Percentiles rank a stretch among this genome's conserved stretches.
Conservation (phyloP, 495 filamentous ascomycete species). For the Annulohypoxylon maeteangense region DNA sequence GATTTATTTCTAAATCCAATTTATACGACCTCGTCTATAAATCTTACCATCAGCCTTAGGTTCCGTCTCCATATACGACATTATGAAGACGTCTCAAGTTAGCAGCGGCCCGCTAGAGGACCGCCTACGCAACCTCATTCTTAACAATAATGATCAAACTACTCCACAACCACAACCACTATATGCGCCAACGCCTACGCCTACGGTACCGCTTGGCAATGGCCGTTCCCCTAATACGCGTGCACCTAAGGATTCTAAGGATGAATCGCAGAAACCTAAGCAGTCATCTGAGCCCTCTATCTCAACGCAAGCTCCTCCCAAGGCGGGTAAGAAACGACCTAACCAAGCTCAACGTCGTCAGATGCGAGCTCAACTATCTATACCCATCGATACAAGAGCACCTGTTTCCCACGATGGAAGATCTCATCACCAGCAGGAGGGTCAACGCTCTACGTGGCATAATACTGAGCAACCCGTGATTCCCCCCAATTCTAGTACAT, state of each 20-base stretch:
- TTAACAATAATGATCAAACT: slow-evolving; percentile 45
- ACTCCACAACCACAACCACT: neutral
- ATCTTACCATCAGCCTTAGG: slow-evolving; percentile 1
- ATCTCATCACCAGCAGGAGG: slow-evolving; percentile 37
- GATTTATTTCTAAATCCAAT: neutral
- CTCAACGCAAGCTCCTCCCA: slow-evolving; percentile 29
- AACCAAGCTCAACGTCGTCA: slow-evolving; percentile 67
- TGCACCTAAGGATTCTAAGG: slow-evolving; percentile 8
- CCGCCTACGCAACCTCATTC: slow-evolving; percentile 56
- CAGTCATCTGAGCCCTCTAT: slow-evolving; percentile 1
- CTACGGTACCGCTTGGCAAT: slow-evolving; percentile 1
- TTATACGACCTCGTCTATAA: neutral
- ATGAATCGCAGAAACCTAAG: slow-evolving; percentile 12
- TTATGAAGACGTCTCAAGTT: slow-evolving; percentile 42
- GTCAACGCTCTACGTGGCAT: slow-evolving; percentile 36
- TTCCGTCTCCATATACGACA: slow-evolving; percentile 1
- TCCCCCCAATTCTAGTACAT: slow-evolving; percentile 9
- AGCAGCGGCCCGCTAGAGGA: slow-evolving; percentile 50
- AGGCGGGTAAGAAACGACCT: slow-evolving; percentile 54
- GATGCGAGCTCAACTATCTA: slow-evolving; percentile 62
- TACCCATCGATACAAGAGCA: slow-evolving; percentile 59
- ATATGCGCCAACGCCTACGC: neutral
- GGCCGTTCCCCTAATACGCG: neutral
- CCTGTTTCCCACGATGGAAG: slow-evolving; percentile 34
- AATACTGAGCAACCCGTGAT: slow-evolving; percentile 7